Evolutionary conservation across 2,329 filamentous ascomycete genomes (phyloP), one percentile per base, ranked within the genome.

Genomic region (Cladophialophora exuberans): DNA sequence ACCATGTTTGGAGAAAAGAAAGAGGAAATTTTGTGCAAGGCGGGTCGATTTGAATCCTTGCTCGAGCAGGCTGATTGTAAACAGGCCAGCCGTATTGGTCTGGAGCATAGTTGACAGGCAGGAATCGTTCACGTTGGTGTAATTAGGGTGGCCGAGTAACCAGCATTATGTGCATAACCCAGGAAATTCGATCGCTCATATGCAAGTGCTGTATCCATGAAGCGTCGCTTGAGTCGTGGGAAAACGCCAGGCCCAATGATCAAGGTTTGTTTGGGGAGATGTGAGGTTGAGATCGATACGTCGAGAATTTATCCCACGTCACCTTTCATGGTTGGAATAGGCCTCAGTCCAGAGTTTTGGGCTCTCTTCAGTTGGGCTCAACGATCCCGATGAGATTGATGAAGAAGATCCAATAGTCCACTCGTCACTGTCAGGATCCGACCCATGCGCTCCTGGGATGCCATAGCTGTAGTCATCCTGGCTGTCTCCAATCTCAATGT

Each of bases 401-500:
- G 89, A 94, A 51, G 86, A 91, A 64, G 90, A 94, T 57, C 89
- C 90, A 41, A 93, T 83, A 6, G 90, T 93, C 91, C 91, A 96
- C 66, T 94, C 90, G 64, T 96, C 91, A 66, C 87, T 90, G 63
- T 92, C 86, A 46, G 82, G 80, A 41, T 81, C 75, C 60, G 78
- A 74, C 28, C 76, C 75, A 61, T 83, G 81, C 38, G 85, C 75
- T 49, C 79, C 79, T 47, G 81, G 77, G 59, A 85, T 72, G 56
- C 76, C 80, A 60, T 83, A 82, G 31, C 79, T 78, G 63, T 80
- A 79, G 44, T 75, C 71, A 20, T 66, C 66, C 56, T 75, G 69
- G 15, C 73, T 72, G 55, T 95, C 88, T 65, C 93, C 93, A 55
- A 87, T 75, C 76, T 97, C 92, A 57, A 96, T 85, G 64, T 91